Evolutionary conservation across 768 basidiomycete genomes (phyloP), one percentile per base, ranked within the genome.

Genomic region (Lenzites betulinus): DNA sequence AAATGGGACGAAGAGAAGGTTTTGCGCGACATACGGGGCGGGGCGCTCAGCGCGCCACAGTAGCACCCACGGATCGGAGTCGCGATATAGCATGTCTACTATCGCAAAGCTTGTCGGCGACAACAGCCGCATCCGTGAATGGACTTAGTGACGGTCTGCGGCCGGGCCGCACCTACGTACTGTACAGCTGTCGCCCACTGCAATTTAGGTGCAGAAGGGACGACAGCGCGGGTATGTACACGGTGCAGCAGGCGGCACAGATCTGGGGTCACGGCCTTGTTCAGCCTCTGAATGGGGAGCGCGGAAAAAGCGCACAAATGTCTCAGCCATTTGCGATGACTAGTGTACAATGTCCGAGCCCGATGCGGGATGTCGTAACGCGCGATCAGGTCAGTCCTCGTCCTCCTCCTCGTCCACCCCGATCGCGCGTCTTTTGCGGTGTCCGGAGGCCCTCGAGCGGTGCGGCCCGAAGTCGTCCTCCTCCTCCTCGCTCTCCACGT

Each of bases 401-500:
- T 92, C 88, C 9, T 89, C 87, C 1, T 88, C 87, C 50, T 81
- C 85, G 53, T 82, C 85, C 53, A 84, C 75, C 7, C 80, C 81
- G 47, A 89, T 74, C 2, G 82, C 82, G 58, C 77, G 77, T 65
- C 82, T 80, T 68, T 84, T 86, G 60, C 88, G 82, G 30, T 83
- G 18, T 77, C 77, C 22, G 66, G 59, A 11, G 48, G 81, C 77
- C 30, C 83, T 77, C 5, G 76, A 75, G 54, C 83, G 83, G 49
- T 89, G 83, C 26, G 89, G 83, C 55, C 80, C 82, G 63, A 85
- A 80, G 63, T 90, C 88, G 53, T 89, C 87, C 51, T 90, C 89
- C 12, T 51, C 51, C 54, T 85, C 85, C 63, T 89, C 89, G 64
- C 87, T 88, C 74, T 89, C 89, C 13, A 91, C 81, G 54, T 90